phyloP scores from a whole-genome alignment of 306 rosid species.

The Trifolium repens region DNA sequence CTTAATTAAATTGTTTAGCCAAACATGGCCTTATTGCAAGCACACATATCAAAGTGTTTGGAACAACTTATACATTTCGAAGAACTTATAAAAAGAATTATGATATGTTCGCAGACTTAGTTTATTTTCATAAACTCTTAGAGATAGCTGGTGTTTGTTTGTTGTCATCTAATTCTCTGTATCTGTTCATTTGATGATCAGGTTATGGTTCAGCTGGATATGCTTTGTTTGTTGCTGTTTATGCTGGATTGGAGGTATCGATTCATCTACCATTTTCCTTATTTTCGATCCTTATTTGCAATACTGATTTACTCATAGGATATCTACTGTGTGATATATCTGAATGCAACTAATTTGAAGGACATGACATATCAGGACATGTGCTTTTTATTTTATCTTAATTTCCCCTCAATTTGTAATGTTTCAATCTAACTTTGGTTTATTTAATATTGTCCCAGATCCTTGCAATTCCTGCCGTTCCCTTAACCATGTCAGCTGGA shows the following conservation, averaged over 20 bases:
- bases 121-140: not conserved
- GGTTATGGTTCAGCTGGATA: slow-evolving; percentile 98
- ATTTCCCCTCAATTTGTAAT: not conserved
- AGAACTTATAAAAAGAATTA: not conserved
- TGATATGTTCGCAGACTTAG: not conserved
- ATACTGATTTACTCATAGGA: not conserved
- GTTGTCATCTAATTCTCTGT: not conserved
- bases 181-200: slow-evolving; percentile 45
- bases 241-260: slow-evolving; percentile 94
- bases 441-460: slow-evolving; percentile 56
- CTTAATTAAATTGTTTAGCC: no score
- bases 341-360: not conserved
- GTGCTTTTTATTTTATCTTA: no score
- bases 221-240: slow-evolving; percentile 88
- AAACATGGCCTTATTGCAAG: no score
- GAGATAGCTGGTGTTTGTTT: not conserved
- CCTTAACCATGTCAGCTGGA: slow-evolving; percentile 96
- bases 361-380: not conserved
- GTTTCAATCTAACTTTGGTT: slow-evolving; percentile 39
- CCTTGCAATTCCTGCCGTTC: slow-evolving; percentile 96
- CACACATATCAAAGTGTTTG: not conserved
- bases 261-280: slow-evolving; percentile 31
- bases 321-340: not conserved
- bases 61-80: not conserved
- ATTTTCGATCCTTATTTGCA: slow-evolving; percentile 29